Evolutionary conservation across 2,329 filamentous ascomycete genomes (phyloP), one percentile per base, ranked within the genome.

Genomic region (Rugonectria rugulosa): DNA sequence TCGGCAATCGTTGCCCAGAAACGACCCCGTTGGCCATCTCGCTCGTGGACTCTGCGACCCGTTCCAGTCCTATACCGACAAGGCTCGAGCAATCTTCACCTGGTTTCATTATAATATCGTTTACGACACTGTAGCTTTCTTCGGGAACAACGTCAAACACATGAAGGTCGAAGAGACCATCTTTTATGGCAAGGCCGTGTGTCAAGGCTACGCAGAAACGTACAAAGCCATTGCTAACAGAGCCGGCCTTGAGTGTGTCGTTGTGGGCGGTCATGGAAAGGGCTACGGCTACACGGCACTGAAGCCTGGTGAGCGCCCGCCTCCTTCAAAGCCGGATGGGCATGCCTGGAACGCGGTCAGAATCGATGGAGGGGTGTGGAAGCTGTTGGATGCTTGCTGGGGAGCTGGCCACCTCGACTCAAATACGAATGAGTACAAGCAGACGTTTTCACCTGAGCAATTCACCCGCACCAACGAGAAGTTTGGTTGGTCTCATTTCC

Each of bases 311-410:
- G 80, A 89, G 47, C 77, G 83, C 0, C 71, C 89, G 0, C 93
- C 93, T 2, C 81, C 85, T 0, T 82, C 81, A 17, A 77, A 87
- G 47, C 76, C 83, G 0, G 80, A 76, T 5, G 84, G 85, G 1
- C 94, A 98, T 73, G 94, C 95, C 0, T 97, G 95, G 95, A 97
- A 97, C 68, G 93, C 90, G 0, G 91, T 97, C 6, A 83, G 86
- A 46, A 92, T 98, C 55, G 94, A 98, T 66, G 84, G 87, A 21
- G 91, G 91, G 2, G 84, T 87, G 61, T 98, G 94, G 94, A 97
- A 97, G 74, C 82, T 98, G 1, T 77, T 98, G 43, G 95, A 99
- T 68, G 75, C 89, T 1, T 98, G 94, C 70, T 99, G 95, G 95
- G 95, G 95, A 32, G 91, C 94, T 0, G 94, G 94, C 2, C 79